Evolutionary conservation across 352 stramenopile species (phyloP), one percentile per base, ranked within the genome.

Genomic region (Globisporangium spinosum): DNA sequence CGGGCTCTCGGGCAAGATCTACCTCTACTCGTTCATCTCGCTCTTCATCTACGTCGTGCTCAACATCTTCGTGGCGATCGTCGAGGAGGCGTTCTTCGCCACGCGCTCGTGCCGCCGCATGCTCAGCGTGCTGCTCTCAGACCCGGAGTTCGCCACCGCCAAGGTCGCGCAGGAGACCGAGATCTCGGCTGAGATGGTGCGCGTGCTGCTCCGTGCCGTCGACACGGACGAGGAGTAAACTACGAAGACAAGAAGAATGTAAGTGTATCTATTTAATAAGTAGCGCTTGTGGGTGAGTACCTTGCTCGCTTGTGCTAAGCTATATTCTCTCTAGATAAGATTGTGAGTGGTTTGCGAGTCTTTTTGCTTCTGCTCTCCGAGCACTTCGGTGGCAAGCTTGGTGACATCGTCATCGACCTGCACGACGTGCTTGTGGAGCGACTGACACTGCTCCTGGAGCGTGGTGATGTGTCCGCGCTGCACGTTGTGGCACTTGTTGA

Each of bases 31-130:
- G 45, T 97, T 97, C 73, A 93, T 97, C 49, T 78, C 83, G 64
- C 73, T 97, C n/a, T 97, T 97, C 72, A 96, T 97, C 72, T 97
- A 97, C 72, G 87, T 97, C 57, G 91, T 97, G 60, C 79, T 97
- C 58, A 97, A 97, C 68, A 89, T 97, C 63, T 97, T 97, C 66
- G 95, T 97, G 34, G 89, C 89, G 15, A 94, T 97, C 60, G 85
- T 97, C 51, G 91, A 97, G 57, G 89, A 97, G 57, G 86, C 90
- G 29, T 97, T 96, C 77, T 97, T 97, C 64, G 87, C 89, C n/a
- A 93, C 86, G 34, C 79, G 88, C 54, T 80, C 80, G 25, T 86
- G 76, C 32, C 73, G 81, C 2, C 77, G 84, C n/a, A 77, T 82
- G 60, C 73, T 94, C 20, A 84, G 82, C 58, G 65, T 87, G 27